These are phyloP conservation scores for Epichloe bromicola DNA, from an alignment of 2,329 filamentous ascomycete genomes.

Conservation along the genomic window DNA sequence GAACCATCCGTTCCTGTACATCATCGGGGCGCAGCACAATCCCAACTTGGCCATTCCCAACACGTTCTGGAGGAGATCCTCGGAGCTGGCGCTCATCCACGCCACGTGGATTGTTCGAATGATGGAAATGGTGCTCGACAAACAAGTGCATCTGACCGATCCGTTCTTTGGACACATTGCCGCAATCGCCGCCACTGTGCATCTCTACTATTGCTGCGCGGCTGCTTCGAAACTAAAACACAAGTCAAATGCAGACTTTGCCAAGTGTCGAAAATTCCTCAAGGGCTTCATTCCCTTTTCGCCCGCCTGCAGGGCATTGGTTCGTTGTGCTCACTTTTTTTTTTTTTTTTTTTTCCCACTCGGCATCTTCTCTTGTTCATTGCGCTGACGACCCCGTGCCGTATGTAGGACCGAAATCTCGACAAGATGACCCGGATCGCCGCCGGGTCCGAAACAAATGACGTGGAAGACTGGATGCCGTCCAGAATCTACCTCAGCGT, in stretches of 20 bases:
- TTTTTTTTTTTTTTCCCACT: no score
- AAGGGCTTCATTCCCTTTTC: slow-evolving; percentile 35
- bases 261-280: slow-evolving; percentile 35
- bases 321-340: slow-evolving; percentile 15
- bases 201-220: slow-evolving; percentile 40
- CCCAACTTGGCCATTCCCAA: slow-evolving; percentile 38
- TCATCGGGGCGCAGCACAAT: slow-evolving; percentile 37
- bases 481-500: slow-evolving; percentile 39
- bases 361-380: no score
- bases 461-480: slow-evolving; percentile 38
- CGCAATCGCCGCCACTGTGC: slow-evolving; percentile 39
- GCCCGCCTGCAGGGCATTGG: slow-evolving; percentile 30
- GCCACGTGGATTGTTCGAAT: slow-evolving; percentile 41
- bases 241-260: slow-evolving; percentile 38
- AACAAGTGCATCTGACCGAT: slow-evolving; percentile 33
- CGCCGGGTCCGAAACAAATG: slow-evolving; percentile 32
- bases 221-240: slow-evolving; percentile 33
- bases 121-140: slow-evolving; percentile 40
- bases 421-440: slow-evolving; percentile 37
- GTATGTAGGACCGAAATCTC: slow-evolving; percentile 30
- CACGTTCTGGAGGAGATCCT: slow-evolving; percentile 39
- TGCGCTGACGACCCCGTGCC: slow-evolving; percentile 8
- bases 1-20: slow-evolving; percentile 41
- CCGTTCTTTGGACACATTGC: slow-evolving; percentile 39
- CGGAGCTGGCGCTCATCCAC: slow-evolving; percentile 36